Percentiles rank a stretch among this genome's conserved stretches.
These are phyloP conservation scores for Cladosporium cucumerinum DNA, from an alignment of 2,329 filamentous ascomycete genomes.

Conservation along the genomic window DNA sequence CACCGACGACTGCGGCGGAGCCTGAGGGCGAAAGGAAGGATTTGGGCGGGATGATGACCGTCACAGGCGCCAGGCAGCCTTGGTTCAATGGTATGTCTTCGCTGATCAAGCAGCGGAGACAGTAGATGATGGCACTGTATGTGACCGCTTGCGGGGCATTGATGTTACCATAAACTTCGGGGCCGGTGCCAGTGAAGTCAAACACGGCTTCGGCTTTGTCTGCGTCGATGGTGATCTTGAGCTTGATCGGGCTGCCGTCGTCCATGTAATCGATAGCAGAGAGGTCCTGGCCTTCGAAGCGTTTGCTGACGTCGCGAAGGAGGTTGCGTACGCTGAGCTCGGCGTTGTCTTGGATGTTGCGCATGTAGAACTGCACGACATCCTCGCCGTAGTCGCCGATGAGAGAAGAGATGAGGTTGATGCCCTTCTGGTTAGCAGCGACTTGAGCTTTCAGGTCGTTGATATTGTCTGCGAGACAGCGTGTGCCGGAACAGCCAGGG, in stretches of 20 bases:
- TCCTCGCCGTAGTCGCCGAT: constrained; percentile 75
- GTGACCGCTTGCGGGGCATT: constrained; percentile 81
- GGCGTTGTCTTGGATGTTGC: constrained; percentile 75
- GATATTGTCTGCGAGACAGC: constrained; percentile 77
- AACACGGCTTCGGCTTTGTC: constrained; percentile 73
- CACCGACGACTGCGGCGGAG: constrained; percentile 76
- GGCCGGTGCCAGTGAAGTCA: constrained; percentile 73
- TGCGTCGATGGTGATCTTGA: constrained; percentile 72
- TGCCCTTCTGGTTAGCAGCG: constrained; percentile 82
- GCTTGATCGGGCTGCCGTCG: constrained; percentile 72
- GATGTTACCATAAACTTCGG: constrained; percentile 64
- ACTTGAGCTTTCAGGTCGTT: constrained; percentile 85
- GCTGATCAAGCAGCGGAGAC: constrained; percentile 71
- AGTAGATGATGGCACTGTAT: constrained; percentile 83
- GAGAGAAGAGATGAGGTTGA: constrained; percentile 68
- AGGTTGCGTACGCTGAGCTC: constrained; percentile 71
- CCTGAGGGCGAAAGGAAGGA: constrained; percentile 73
- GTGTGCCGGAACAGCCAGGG: constrained; percentile 72
- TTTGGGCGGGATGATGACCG: constrained; percentile 68
- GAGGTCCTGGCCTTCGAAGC: constrained; percentile 68
- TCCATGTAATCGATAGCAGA: constrained; percentile 81
- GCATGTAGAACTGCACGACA: constrained; percentile 81
- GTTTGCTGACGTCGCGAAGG: constrained; percentile 66
- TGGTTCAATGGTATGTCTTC: constrained; percentile 85
- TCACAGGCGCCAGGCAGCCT: constrained; percentile 74